Base-by-base conservation (phyloP, 441 rosid species). In the Codiaeum variegatum region DNA sequence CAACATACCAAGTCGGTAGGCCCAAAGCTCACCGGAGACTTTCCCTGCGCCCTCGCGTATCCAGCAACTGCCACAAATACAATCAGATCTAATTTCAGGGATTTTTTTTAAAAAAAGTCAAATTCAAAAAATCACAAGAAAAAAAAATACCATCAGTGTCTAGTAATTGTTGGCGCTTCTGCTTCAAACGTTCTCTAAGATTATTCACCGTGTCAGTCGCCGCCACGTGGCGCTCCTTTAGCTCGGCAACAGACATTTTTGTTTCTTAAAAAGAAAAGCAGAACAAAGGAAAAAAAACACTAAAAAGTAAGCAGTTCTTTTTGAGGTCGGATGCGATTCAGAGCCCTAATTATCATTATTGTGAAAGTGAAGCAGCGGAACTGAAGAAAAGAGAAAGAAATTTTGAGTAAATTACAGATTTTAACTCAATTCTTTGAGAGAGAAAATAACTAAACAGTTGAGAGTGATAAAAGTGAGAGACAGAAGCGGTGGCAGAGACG, bases 1-100 rank as follows among this genome's bases (percentile, higher is more conserved):
- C 98, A 93, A 40, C 99, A 95, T 46, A 95, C 97, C 85, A 93
- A 88, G 89, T 93, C 99, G 77, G 96, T 93, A 0, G 89, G 86
- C 47, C 92, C 92, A 62, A 95, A 87, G 76, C 82, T 89, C 60
- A 95, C 92, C 49, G 88, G 88, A 84, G 83, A 47, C 77, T 78
- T 86, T 34, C 91, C 91, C 74, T 87, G 97, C 62, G 84, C 74
- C 80, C 66, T 79, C 55, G 97, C 88, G 75, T 90, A 88, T 15
- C 77, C 87, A 12, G 94, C 88, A 82, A 93, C 99, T 95, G 83
- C 76, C 74, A 78, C 70, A 73, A 78, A 56, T 80, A 10, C 73
- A 69, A 81, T 73, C 69, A 66, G 69, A 78, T 59, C 72, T 11
- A 76, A 32, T 47, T 51, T 67, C 56, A 38, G 16, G 16, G 5